A percentile compares a stretch with the other conserved stretches of the same genome.
Conservation (phyloP, 306 rosid genomes). For the Lathyrus oleraceus region DNA sequence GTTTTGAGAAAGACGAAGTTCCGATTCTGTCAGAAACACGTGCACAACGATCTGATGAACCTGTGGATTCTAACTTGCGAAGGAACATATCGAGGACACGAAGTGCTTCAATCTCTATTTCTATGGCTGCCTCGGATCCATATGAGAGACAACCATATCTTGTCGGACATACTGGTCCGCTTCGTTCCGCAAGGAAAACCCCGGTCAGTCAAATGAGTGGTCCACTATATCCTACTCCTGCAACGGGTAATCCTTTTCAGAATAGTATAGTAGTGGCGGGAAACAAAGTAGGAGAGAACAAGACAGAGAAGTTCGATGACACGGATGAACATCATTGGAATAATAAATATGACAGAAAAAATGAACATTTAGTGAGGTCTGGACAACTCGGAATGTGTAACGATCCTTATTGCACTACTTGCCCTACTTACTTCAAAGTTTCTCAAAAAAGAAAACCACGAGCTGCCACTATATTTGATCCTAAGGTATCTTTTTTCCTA, state of each 20-base stretch:
- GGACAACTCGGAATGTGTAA: slow-evolving; percentile 83
- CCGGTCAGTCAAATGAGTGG: not conserved
- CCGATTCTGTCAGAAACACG: slow-evolving; percentile 63
- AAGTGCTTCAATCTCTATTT: slow-evolving; percentile 3
- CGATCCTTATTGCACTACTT: slow-evolving; percentile 89
- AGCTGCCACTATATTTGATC: slow-evolving; percentile 52
- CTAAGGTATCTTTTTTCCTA: slow-evolving; percentile 52
- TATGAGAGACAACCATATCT: not conserved
- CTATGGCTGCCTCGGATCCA: not conserved
- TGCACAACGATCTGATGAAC: slow-evolving; percentile 43
- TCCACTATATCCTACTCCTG: not conserved
- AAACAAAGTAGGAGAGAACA: not conserved
- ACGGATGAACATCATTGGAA: not conserved
- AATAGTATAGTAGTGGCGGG: not conserved
- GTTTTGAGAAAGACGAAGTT: slow-evolving; percentile 32
- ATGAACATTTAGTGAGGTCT: slow-evolving; percentile 62
- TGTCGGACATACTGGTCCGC: slow-evolving; percentile 5
- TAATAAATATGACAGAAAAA: not conserved
- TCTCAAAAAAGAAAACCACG: slow-evolving; percentile 45
- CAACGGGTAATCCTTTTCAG: not conserved
- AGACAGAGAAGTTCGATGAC: not conserved
- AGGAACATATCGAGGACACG: slow-evolving; percentile 29
- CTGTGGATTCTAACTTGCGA: slow-evolving; percentile 37
- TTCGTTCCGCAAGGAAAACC: not conserved
- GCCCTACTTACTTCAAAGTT: slow-evolving; percentile 69